Conservation (phyloP, 2,329 filamentous ascomycete genomes). For the Xylariaceae sp. region DNA sequence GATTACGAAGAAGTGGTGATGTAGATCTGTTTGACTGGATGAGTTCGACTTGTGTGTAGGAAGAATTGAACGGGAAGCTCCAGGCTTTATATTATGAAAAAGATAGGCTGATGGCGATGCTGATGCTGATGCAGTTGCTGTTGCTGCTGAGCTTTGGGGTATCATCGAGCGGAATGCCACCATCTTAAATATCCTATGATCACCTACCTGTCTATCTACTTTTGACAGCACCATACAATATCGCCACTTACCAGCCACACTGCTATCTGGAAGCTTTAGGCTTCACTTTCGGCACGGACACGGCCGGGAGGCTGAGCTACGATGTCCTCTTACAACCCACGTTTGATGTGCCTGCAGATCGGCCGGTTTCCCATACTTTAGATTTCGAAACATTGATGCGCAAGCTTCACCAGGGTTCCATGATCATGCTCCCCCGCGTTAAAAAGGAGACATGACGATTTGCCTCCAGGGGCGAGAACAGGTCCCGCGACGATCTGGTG, state of each 20-base stretch:
- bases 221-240: neutral
- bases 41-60: neutral
- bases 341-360: slow-evolving; percentile 1
- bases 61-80: neutral
- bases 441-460: no score
- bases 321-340: neutral
- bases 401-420: no score
- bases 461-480: no score
- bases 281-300: neutral
- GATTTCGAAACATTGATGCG: no score
- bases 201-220: neutral
- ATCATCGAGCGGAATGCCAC: neutral
- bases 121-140: neutral
- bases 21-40: neutral
- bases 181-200: neutral
- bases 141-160: neutral
- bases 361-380: no score
- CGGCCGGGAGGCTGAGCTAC: neutral
- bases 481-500: no score
- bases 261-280: neutral
- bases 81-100: neutral
- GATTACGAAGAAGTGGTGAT: neutral
- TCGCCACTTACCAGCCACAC: no score
- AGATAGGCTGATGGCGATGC: neutral
- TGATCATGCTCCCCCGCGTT: no score